Base-by-base conservation (phyloP, 768 basidiomycete genomes). In the Suillus ampliporus region DNA sequence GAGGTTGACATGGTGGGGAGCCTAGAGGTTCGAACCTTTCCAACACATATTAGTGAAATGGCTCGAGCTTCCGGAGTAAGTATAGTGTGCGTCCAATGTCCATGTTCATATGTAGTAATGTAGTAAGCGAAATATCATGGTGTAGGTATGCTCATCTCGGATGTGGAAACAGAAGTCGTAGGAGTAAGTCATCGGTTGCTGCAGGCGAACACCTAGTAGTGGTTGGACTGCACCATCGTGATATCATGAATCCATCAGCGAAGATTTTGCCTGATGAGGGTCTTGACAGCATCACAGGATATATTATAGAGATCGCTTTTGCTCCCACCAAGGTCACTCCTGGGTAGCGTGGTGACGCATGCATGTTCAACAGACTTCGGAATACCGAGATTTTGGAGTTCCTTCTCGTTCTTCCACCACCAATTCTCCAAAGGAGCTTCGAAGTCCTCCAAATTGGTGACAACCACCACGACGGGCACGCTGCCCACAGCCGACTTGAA, bases 271-370 rank as follows among this genome's bases (percentile, higher is more conserved):
- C 2, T 58, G 11, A 62, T 44, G 8, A 19, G 37, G 4, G 17
- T 6, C 26, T 31, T 5, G 21, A 53, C 21, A 35, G 1, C 21
- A 4, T 10, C 4, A 9, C 21, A 2, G 8, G 35, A 54, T 2
- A 3, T 2, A 23, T 54, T 15, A 9, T 37, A 37, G 14, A 54
- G 14, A 9, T 2, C 0, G 28, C 5, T 2, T 50, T 31, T 50
- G 1, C 2, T 1, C 4, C 14, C 5, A 4, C 15, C 10, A 1
- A 50, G 48, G 7, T 2, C 14, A 10, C 2, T 4, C 13, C 0
- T 37, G 35, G 52, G 35, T 15, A 9, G 8, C 8, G 35, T 0
- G 9, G n/a, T 38, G 21, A 38, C 0, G 14, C 53, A 54, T 17
- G 21, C 35, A 54, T 54, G 53, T 2, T 5, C 1, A 37, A 8